Base-by-base conservation (phyloP, 139 green algal species). In the Prasinococcaceae sp. region DNA sequence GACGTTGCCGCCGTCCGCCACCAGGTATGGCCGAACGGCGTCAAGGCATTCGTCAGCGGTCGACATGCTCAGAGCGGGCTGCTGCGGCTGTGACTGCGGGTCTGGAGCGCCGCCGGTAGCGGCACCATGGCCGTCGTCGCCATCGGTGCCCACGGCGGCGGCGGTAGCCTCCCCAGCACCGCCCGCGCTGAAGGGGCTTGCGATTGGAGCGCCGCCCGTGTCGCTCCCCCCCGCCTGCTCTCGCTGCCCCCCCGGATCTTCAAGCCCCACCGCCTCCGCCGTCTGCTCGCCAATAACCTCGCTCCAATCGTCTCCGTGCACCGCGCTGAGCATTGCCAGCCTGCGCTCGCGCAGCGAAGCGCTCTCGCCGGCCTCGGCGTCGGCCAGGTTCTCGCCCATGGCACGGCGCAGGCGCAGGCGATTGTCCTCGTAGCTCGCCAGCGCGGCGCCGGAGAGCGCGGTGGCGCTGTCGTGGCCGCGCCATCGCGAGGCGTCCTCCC, bases 1-100 rank as follows among this genome's bases (percentile, higher is more conserved):
- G 28, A 95, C 83, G 55, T 96, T 84, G 36, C 87, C 87, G 17
- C 87, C 87, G 56, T 96, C 87, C 4, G 85, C 83, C 29, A 94
- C 83, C 23, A 96, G 65, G 77, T 93, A 95, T 2, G 87, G 87
- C 26, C 87, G 71, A 19, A 96, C 86, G 22, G 90, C 76, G 19
- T 93, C 74, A 32, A 93, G 63, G 9, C 9, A 12, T 41, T 41
- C 33, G 33, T 41, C n/a, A n/a, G n/a, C n/a, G n/a, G n/a, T n/a
- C n/a, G n/a, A n/a, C n/a, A n/a, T n/a, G n/a, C n/a, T n/a, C n/a
- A n/a, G n/a, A n/a, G n/a, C n/a, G n/a, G n/a, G n/a, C n/a, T n/a
- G n/a, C n/a, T n/a, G n/a, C n/a, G n/a, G n/a, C n/a, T n/a, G n/a
- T n/a, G n/a, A n/a, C n/a, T n/a, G n/a, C n/a, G n/a, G n/a, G n/a